Evolutionary conservation across 768 basidiomycete genomes (phyloP).

Genomic region (Kondoa malvinella): DNA sequence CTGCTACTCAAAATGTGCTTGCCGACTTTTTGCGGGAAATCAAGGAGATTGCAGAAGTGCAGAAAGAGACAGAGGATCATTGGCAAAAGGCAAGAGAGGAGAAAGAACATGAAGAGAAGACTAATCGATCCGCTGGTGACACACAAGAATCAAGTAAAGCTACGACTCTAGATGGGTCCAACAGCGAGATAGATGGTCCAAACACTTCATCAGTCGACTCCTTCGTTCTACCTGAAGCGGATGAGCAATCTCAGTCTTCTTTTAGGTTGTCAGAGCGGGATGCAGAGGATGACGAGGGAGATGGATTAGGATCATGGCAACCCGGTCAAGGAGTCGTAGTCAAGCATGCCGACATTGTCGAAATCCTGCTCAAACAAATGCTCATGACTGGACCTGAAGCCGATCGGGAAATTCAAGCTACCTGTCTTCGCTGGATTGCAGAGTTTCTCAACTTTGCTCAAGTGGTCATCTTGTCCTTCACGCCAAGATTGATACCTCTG

Average conservation of each 20-base stretch:
- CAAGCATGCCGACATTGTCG: constrained; percentile 78
- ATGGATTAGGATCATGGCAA: constrained; percentile 47
- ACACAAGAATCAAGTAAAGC: neutral
- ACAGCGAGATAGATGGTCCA: neutral
- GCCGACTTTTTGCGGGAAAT: constrained; percentile 83
- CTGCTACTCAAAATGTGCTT: constrained; percentile 71
- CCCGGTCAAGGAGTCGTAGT: constrained; percentile 87
- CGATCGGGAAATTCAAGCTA: constrained; percentile 93
- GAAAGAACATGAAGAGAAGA: constrained; percentile 36
- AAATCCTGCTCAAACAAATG: constrained; percentile 67
- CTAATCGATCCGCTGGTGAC: constrained; percentile 28
- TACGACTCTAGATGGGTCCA: neutral
- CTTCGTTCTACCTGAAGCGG: constrained; percentile 17
- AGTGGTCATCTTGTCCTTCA: constrained; percentile 85
- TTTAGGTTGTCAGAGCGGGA: constrained; percentile 12
- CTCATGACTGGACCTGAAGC: constrained; percentile 9
- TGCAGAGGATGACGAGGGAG: constrained; percentile 30
- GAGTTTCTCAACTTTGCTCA: constrained; percentile 74
- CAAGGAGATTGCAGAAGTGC: constrained; percentile 60
- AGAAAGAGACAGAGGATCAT: constrained; percentile 34
- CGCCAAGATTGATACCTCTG: constrained; percentile 76
- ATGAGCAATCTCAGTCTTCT: constrained; percentile 17
- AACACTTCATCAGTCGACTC: neutral
- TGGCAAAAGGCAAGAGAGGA: constrained; percentile 33
- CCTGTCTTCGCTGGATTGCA: constrained; percentile 79